Evolutionary conservation across 2,329 filamentous ascomycete species (phyloP).

Genomic region (Neonectria hederae): DNA sequence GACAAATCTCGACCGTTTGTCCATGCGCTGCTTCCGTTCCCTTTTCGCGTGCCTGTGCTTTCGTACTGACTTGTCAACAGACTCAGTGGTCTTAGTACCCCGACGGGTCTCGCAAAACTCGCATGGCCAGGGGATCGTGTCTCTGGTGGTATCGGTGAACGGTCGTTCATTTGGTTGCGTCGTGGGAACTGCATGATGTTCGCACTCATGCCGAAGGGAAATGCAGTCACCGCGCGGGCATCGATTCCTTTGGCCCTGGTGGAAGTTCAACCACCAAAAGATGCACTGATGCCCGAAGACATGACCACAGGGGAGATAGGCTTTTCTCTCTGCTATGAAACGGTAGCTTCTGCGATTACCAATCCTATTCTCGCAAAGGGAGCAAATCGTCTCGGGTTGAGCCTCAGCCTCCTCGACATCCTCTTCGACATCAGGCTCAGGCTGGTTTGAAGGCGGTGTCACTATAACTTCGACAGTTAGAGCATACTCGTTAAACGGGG

Average conservation of each 20-base stretch:
- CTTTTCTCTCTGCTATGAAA: constrained; percentile 23
- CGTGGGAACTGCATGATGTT: constrained; percentile 7
- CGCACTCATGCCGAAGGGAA: constrained; percentile 32
- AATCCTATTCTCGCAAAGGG: background rate
- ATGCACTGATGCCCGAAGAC: constrained; percentile 38
- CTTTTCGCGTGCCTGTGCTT: background rate
- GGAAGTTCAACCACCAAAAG: constrained; percentile 10
- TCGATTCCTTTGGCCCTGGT: background rate
- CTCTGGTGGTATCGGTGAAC: background rate
- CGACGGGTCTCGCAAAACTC: constrained; percentile 28
- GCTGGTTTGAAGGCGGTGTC: background rate
- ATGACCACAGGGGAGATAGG: constrained; percentile 43
- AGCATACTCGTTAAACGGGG: background rate
- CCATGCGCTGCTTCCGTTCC: background rate
- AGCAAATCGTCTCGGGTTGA: background rate
- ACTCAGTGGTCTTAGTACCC: background rate
- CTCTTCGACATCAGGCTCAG: background rate
- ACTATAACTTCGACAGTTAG: background rate
- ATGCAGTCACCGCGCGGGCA: constrained; percentile 17
- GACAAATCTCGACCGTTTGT: too few species aligned
- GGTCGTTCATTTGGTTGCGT: background rate
- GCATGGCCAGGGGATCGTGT: constrained; percentile 28
- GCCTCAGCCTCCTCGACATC: too few species aligned
- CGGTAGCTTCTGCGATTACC: background rate
- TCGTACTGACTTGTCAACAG: background rate